phyloP scores from a whole-genome alignment of 2,329 filamentous ascomycete species.

The Colletotrichum tanaceti region DNA sequence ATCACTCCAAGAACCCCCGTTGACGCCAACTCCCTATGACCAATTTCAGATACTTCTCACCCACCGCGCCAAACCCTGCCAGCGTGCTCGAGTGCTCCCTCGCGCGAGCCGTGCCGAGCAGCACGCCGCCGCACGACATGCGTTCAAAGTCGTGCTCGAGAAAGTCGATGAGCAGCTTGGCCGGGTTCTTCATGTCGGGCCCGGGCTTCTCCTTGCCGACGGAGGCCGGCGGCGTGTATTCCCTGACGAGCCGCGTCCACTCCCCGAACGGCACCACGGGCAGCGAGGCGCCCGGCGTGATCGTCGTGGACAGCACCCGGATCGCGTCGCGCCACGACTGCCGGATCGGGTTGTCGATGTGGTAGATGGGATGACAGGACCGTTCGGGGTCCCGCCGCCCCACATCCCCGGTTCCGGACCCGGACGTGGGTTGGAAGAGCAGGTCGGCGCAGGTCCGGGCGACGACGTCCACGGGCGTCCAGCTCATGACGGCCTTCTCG shows the following conservation, averaged over 20 bases:
- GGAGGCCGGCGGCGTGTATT: background rate
- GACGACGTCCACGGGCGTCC: conserved; percentile 58
- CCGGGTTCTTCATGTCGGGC: conserved; percentile 4
- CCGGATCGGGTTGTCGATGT: background rate
- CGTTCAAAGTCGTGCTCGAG: background rate
- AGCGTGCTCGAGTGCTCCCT: background rate
- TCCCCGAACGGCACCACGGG: background rate
- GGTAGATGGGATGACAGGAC: background rate
- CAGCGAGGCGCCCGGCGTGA: background rate
- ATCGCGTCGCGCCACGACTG: background rate
- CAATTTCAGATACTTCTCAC: background rate
- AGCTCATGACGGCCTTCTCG: conserved; percentile 52
- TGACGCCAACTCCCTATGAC: background rate
- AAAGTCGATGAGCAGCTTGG: background rate
- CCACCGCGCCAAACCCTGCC: background rate
- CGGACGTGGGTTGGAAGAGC: background rate
- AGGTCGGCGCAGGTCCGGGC: background rate
- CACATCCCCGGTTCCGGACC: too few relatives aligned
- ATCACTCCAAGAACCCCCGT: background rate
- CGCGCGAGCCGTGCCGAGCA: background rate
- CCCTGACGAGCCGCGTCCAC: conserved; percentile 1
- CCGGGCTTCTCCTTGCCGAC: background rate
- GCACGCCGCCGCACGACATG: background rate
- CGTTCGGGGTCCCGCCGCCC: too few relatives aligned
- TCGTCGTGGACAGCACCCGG: background rate